Conservation (phyloP, 2,329 filamentous ascomycete genomes). For the Fusarium sp. region DNA sequence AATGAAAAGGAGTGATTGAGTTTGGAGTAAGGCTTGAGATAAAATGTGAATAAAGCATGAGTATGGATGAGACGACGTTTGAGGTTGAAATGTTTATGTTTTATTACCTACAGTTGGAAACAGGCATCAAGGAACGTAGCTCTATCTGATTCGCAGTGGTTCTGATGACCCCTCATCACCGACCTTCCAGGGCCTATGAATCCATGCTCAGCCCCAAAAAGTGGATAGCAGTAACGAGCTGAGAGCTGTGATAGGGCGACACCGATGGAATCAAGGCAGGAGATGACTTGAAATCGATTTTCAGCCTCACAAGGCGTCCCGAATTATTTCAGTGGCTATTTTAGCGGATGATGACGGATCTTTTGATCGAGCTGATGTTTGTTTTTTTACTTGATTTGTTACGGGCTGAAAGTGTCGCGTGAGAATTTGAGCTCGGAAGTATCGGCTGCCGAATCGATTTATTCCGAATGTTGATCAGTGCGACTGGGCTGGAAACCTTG, state of each 20-base stretch:
- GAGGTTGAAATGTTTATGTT: background rate
- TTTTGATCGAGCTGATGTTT: background rate
- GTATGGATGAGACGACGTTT: too few relatives aligned
- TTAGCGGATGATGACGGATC: background rate
- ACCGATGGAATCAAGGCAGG: background rate
- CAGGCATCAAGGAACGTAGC: slow-evolving; percentile 6
- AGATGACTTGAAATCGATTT: background rate
- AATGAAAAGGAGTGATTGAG: too few relatives aligned
- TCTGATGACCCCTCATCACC: slow-evolving; percentile 8
- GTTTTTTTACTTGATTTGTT: too few relatives aligned
- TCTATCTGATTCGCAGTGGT: background rate
- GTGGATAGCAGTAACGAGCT: background rate
- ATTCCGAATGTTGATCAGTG: background rate
- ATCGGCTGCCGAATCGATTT: background rate
- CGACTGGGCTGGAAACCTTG: background rate
- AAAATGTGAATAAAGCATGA: background rate
- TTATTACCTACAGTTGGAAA: slow-evolving; percentile 1
- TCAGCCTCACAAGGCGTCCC: slow-evolving; percentile 10
- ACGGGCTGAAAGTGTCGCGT: background rate
- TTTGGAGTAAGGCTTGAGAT: too few relatives aligned
- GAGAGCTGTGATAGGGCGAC: background rate
- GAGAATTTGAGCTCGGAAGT: slow-evolving; percentile 12
- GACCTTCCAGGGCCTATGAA: background rate
- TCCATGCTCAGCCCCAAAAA: slow-evolving; percentile 19
- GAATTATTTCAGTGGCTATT: background rate